Percentiles rank a stretch among this genome's conserved stretches.
Evolutionary conservation across 495 filamentous ascomycete species (phyloP).

Genomic region (Penicillium crystallinum): DNA sequence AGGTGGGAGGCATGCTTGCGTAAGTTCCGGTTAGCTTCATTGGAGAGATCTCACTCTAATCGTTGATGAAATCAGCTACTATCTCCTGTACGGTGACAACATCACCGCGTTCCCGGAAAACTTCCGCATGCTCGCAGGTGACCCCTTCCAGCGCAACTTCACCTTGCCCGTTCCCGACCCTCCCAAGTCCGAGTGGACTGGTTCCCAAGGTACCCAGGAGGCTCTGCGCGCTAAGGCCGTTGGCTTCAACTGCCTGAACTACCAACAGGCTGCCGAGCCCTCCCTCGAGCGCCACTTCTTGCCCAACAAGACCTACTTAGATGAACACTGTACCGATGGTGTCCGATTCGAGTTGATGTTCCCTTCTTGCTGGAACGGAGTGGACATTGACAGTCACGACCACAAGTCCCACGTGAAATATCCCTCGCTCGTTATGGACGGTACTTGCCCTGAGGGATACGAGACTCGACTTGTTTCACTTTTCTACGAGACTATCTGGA

Average conservation of each 20-base stretch:
- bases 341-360: conserved; percentile 82
- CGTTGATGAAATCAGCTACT: too few species aligned
- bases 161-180: conserved; percentile 64
- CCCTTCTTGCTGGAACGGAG: conserved; percentile 87
- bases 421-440: conserved; percentile 66
- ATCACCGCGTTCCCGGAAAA: conserved; percentile 70
- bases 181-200: conserved; percentile 65
- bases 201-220: conserved; percentile 53
- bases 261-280: conserved; percentile 52
- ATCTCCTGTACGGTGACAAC: conserved; percentile 59
- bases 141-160: conserved; percentile 64
- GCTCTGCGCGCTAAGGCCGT: conserved; percentile 74
- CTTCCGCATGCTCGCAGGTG: conserved; percentile 86
- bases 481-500: conserved; percentile 86
- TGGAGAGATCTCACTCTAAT: too few species aligned
- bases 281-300: conserved; percentile 75
- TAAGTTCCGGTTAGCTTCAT: conserved; percentile 22
- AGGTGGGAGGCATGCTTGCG: conserved; percentile 56
- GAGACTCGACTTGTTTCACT: conserved; percentile 65
- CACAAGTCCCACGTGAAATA: conserved; percentile 75
- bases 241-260: conserved; percentile 92
- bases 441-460: conserved; percentile 69
- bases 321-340: conserved; percentile 70
- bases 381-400: conserved; percentile 53
- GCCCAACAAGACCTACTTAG: conserved; percentile 72